Evolutionary conservation across 352 stramenopile genomes (phyloP).

Genomic region (Globisporangium spiculum): DNA sequence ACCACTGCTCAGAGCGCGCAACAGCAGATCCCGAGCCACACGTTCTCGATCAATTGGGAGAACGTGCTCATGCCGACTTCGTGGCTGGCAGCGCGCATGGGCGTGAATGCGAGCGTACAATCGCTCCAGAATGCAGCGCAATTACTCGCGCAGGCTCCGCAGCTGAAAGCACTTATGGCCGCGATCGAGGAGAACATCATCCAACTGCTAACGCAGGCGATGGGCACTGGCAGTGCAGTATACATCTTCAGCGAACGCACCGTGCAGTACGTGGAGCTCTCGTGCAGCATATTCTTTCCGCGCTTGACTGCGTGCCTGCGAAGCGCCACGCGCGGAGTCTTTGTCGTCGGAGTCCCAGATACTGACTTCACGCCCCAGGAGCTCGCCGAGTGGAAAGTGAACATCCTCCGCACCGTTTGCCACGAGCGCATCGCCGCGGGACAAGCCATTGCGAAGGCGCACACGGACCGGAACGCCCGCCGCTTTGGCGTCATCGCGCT

Average conservation of each 20-base stretch:
- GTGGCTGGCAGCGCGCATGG: conserved; percentile 37
- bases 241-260: conserved; percentile 45
- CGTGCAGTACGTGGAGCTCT: conserved; percentile 35
- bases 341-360: conserved; percentile 37
- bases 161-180: conserved; percentile 16
- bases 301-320: conserved; percentile 31
- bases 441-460: conserved; percentile 21
- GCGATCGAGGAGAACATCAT: conserved; percentile 36
- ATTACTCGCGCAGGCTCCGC: conserved; percentile 15
- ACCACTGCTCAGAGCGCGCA: background rate
- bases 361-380: conserved; percentile 33
- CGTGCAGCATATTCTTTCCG: conserved; percentile 50
- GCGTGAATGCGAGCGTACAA: conserved; percentile 21
- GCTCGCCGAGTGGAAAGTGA: conserved; percentile 45
- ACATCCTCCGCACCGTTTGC: conserved; percentile 42
- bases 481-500: conserved; percentile 28
- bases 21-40: conserved; percentile 12
- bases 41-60: conserved; percentile 50
- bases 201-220: conserved; percentile 29
- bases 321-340: conserved; percentile 30
- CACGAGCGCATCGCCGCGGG: conserved; percentile 27
- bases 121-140: conserved; percentile 26
- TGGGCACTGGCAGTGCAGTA: conserved; percentile 30
- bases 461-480: conserved; percentile 19
- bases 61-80: conserved; percentile 43